These are phyloP conservation scores for Pythium sp. DNA, from an alignment of 352 stramenopile genomes.

Conservation along the genomic window DNA sequence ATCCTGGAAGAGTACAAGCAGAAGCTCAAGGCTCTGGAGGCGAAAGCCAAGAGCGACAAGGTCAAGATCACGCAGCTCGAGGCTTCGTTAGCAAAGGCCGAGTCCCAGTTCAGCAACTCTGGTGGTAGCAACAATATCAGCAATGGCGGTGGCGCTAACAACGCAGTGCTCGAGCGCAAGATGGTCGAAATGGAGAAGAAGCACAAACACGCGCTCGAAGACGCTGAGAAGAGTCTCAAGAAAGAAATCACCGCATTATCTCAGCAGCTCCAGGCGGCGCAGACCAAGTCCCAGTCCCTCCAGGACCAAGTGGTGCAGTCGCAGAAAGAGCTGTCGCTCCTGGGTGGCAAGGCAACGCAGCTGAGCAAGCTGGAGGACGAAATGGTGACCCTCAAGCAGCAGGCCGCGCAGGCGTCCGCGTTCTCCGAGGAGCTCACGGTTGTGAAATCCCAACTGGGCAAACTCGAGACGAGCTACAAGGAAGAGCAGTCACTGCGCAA, in stretches of 20 bases:
- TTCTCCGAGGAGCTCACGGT: constrained; percentile 44
- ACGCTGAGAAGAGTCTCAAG: constrained; percentile 54
- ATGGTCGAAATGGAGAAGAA: constrained; percentile 81
- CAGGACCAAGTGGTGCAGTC: constrained; percentile 48
- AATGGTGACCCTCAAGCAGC: constrained; percentile 40
- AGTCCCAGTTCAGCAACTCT: constrained; percentile 28
- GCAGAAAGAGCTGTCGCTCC: constrained; percentile 41
- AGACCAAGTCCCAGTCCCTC: constrained; percentile 37
- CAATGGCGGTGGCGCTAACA: constrained; percentile 19
- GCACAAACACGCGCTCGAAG: constrained; percentile 65
- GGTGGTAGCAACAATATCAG: constrained; percentile 11
- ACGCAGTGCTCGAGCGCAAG: constrained; percentile 44
- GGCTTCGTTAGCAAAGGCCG: constrained; percentile 48
- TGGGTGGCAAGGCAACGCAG: constrained; percentile 49
- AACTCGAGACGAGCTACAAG: constrained; percentile 76
- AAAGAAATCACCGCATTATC: constrained; percentile 42
- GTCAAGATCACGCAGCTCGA: constrained; percentile 82
- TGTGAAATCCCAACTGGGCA: constrained; percentile 32
- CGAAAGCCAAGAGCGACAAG: constrained; percentile 59
- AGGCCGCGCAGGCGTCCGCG: constrained; percentile 47
- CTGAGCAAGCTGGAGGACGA: constrained; percentile 65
- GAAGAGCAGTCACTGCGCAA: constrained; percentile 90
- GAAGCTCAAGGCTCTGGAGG: constrained; percentile 70
- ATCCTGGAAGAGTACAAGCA: constrained; percentile 62
- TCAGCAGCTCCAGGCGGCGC: constrained; percentile 50